Conservation (phyloP, 495 filamentous ascomycete genomes). For the Aspergillus baeticus region DNA sequence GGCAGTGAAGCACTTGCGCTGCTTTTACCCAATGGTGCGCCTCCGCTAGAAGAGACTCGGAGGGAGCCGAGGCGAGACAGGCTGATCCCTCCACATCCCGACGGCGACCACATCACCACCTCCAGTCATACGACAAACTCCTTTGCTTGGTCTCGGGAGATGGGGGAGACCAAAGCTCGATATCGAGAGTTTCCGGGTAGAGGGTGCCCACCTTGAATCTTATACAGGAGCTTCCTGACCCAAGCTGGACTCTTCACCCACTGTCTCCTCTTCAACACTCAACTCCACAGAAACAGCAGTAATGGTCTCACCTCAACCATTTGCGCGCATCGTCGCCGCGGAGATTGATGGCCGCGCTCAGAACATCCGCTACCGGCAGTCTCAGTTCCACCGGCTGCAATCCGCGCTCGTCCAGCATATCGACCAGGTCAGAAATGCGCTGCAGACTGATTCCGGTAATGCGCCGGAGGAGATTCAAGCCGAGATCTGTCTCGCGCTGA, state of each 20-base stretch:
- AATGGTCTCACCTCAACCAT: slow-evolving; percentile 27
- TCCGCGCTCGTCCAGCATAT: slow-evolving; percentile 30
- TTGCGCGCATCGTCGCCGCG: slow-evolving; percentile 38
- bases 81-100: slow-evolving; percentile 29
- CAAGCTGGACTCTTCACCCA: too few species aligned
- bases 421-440: slow-evolving; percentile 35
- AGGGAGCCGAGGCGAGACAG: too few species aligned
- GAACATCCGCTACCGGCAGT: slow-evolving; percentile 46
- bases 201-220: too few species aligned
- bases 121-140: too few species aligned
- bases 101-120: not conserved
- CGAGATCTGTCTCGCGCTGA: slow-evolving; percentile 41
- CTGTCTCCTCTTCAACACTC: too few species aligned
- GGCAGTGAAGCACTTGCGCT: too few species aligned
- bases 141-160: not conserved
- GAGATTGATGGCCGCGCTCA: slow-evolving; percentile 47
- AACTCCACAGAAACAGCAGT: too few species aligned
- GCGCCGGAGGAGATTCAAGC: slow-evolving; percentile 37
- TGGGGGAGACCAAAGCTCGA: not conserved
- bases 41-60: too few species aligned
- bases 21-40: too few species aligned
- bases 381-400: slow-evolving; percentile 45
- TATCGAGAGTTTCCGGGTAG: too few species aligned
- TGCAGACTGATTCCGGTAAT: slow-evolving; percentile 36
- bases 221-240: too few species aligned